phyloP scores from a whole-genome alignment of 176 grass and related monocot species.

The Carex scoparia region DNA sequence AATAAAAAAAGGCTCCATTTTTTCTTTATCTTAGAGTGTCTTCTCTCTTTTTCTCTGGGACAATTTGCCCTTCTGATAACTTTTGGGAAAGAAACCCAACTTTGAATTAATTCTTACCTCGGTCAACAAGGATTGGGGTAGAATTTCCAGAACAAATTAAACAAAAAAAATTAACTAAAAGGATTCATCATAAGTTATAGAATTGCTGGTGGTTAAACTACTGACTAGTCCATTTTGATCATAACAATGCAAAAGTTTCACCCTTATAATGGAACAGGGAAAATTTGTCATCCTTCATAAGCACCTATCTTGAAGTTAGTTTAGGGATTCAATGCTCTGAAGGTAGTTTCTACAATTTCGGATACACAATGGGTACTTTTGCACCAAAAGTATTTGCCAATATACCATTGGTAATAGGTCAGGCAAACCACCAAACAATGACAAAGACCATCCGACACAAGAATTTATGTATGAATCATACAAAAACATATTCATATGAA shows the following conservation, averaged over 20 bases:
- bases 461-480: neutral
- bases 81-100: neutral
- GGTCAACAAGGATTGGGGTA: neutral
- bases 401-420: neutral
- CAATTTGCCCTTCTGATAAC: neutral
- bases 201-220: neutral
- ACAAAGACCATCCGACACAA: neutral
- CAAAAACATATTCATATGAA: neutral
- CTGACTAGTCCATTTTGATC: neutral
- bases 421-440: neutral
- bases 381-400: neutral
- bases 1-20: neutral
- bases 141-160: neutral
- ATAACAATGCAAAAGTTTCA: slow-evolving; percentile 4
- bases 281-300: slow-evolving; percentile 6
- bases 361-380: neutral
- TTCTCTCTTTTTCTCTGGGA: neutral
- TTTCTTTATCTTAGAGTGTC: neutral
- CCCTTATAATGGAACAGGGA: neutral
- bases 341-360: neutral
- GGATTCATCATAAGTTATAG: neutral
- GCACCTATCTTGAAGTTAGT: neutral
- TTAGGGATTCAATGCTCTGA: neutral
- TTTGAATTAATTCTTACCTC: neutral
- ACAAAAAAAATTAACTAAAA: neutral